Base-by-base conservation (phyloP, 2,329 filamentous ascomycete species). In the Colletotrichum musicola region DNA sequence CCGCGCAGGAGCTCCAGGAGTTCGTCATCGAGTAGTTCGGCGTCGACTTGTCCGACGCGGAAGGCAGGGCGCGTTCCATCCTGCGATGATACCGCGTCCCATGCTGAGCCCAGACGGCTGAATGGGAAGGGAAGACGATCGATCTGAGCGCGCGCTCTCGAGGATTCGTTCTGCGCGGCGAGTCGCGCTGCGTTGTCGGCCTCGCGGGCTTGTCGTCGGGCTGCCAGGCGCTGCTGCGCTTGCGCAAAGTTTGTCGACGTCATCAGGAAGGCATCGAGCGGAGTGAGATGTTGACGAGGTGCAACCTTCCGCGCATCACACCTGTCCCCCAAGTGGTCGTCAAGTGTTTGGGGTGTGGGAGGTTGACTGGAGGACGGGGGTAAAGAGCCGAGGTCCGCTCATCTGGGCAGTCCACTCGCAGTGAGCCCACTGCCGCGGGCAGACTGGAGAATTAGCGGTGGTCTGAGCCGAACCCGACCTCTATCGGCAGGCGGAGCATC, bases 41-140 rank as follows among this genome's bases (percentile, higher is more conserved):
- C 94, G 79, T 99, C 96, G 50, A 98, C 93, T 81, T 99, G 96
- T 30, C 95, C 94, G 30, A 99, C 96, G 62, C 96, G 91, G 78
- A 97, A 98, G 12, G 93, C 91, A 5, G 96, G 95, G 16, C 90
- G 85, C 25, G 93, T 95, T 51, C 94, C 93, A 76, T 94, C 90
- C 69, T 92, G 89, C 6, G 92, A 90, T 46, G 88, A 89, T 49
- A 95, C 82, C 4, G 86, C 82, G 76, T 94, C 89, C 93, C 92
- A 97, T 62, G 89, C 81, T 44, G 76, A 40, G 82, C 85, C 85
- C 60, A 92, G 77, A 69, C 84, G 83, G 77, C 88, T 87, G 71
- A 94, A 80, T n/a, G 91, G 90, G 71, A 83, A 87, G 4, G 89
- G 88, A 6, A 93, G 79, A 63, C 86, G 83, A 65, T 86, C 83